phyloP scores from a whole-genome alignment of 2,329 filamentous ascomycete genomes.

The Alternaria hordeiaustralica region DNA sequence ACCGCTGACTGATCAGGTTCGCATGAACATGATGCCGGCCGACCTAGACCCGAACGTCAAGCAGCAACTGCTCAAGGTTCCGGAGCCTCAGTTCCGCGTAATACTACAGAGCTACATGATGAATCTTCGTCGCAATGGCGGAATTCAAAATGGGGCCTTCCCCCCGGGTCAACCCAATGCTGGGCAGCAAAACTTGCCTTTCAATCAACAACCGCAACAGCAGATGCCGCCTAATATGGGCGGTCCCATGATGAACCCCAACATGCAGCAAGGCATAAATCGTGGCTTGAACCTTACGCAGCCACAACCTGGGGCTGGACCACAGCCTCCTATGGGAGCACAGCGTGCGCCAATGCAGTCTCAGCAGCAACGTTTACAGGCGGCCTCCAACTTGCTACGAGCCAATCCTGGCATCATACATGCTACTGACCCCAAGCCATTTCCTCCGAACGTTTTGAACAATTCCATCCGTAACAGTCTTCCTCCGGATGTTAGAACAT shows the following conservation, averaged over 20 bases:
- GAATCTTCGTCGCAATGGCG: slow-evolving; percentile 27
- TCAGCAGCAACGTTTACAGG: slow-evolving; percentile 37
- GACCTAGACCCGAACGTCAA: slow-evolving; percentile 39
- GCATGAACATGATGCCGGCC: slow-evolving; percentile 42
- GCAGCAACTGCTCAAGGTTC: slow-evolving; percentile 43
- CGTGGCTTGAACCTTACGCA: slow-evolving; percentile 39
- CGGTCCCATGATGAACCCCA: slow-evolving; percentile 38
- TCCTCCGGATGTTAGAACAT: slow-evolving; percentile 60
- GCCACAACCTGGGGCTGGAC: slow-evolving; percentile 30
- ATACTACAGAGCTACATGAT: slow-evolving; percentile 36
- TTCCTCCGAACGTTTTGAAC: slow-evolving; percentile 39
- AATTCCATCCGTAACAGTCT: slow-evolving; percentile 38
- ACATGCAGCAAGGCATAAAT: slow-evolving; percentile 32
- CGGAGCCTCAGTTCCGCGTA: slow-evolving; percentile 42
- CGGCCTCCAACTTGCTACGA: slow-evolving; percentile 36
- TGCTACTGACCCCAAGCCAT: slow-evolving; percentile 39
- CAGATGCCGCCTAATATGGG: slow-evolving; percentile 26
- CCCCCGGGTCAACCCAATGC: slow-evolving; percentile 24
- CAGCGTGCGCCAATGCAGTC: slow-evolving; percentile 33
- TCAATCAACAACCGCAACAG: slow-evolving; percentile 39
- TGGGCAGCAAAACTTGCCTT: slow-evolving; percentile 39
- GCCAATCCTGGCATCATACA: slow-evolving; percentile 45
- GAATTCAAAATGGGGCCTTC: slow-evolving; percentile 31
- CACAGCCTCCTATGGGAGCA: slow-evolving; percentile 29
- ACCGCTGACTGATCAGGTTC: slow-evolving; percentile 38